A percentile compares a stretch with the other conserved stretches of the same genome.
Conservation (phyloP, 225 moss, liverwort and hornwort genomes). For the Straminergon stramineum region DNA sequence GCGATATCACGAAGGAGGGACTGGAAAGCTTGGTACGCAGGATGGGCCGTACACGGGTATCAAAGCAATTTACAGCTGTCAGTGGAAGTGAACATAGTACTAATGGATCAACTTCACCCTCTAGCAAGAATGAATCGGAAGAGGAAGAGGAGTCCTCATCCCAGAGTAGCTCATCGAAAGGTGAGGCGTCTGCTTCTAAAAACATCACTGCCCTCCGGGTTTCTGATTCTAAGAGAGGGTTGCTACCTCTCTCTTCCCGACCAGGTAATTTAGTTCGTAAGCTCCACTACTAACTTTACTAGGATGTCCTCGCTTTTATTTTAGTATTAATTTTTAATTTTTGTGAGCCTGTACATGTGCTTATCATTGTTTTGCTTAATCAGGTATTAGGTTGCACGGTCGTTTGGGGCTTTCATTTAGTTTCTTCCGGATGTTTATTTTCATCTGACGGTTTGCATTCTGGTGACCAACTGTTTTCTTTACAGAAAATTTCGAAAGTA, state of each 20-base stretch:
- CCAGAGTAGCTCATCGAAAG: constrained; percentile 18
- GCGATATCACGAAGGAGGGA: neutral
- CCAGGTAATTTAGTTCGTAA: neutral
- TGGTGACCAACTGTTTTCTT: neutral
- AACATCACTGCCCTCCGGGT: neutral
- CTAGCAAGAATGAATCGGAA: constrained; percentile 20
- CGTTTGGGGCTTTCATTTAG: neutral
- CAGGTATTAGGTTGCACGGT: neutral
- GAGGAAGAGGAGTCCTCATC: constrained; percentile 27
- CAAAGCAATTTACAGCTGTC: constrained; percentile 1
- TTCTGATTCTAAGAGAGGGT: neutral
- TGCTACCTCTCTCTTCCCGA: neutral
- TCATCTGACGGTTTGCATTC: neutral
- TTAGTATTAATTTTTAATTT: neutral
- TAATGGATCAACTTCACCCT: constrained; percentile 10
- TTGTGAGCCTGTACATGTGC: neutral
- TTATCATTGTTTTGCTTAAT: neutral
- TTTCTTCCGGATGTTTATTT: neutral
- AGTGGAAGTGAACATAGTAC: neutral
- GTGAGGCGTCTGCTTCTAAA: constrained; percentile 12
- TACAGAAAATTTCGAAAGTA: constrained; percentile 1
- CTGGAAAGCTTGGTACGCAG: neutral
- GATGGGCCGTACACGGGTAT: neutral
- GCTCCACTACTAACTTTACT: neutral
- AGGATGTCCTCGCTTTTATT: neutral